These are phyloP conservation scores for Plantago coronopus DNA, from an alignment of 305 asterid genomes.

Conservation along the genomic window DNA sequence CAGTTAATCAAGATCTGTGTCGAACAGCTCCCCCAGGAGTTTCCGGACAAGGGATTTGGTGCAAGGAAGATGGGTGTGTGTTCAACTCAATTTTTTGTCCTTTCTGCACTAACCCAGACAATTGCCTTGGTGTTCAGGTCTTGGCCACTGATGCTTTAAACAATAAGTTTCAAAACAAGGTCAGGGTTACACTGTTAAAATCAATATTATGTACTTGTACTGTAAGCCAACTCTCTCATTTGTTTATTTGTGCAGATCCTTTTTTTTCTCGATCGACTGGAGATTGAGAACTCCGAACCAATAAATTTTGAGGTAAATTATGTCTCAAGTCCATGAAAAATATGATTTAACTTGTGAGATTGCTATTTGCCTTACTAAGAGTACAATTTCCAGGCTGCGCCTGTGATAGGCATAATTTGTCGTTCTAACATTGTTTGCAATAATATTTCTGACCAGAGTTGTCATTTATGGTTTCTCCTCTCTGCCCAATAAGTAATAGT, in stretches of 20 bases:
- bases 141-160: conserved; percentile 81
- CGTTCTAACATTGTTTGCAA: neutral
- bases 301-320: conserved; percentile 43
- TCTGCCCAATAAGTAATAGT: neutral
- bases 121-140: conserved; percentile 82
- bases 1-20: conserved; percentile 45
- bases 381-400: neutral
- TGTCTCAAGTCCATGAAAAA: neutral
- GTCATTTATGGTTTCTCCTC: neutral
- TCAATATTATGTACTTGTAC: conserved; percentile 13
- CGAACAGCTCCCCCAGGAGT: conserved; percentile 35
- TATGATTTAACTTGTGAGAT: neutral
- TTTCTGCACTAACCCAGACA: conserved; percentile 45
- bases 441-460: no score
- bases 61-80: conserved; percentile 96
- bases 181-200: conserved; percentile 22
- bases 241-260: conserved; percentile 41
- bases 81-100: conserved; percentile 73
- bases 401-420: neutral
- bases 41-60: conserved; percentile 79
- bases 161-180: conserved; percentile 72
- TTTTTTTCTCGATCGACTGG: conserved; percentile 53
- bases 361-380: neutral
- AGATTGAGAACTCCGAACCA: conserved; percentile 37
- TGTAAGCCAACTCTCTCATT: conserved; percentile 7